Conservation (phyloP, 2,329 filamentous ascomycete species). For the Hortaea werneckii region DNA sequence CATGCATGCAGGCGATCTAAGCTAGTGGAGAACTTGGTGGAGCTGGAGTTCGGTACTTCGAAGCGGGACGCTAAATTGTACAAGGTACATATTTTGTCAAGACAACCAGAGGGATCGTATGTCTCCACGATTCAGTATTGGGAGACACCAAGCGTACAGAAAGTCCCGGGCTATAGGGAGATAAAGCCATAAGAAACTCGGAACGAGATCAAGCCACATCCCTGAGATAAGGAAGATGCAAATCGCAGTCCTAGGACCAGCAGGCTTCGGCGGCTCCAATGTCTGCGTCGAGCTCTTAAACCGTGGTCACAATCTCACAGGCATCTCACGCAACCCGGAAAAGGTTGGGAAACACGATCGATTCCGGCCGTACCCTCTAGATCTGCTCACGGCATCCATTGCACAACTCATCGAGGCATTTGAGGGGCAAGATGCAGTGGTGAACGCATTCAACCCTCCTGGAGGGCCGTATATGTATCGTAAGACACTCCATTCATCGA, state of each 20-base stretch:
- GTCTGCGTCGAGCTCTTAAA: constrained; percentile 25
- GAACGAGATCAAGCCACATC: not conserved
- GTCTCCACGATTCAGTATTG: no score
- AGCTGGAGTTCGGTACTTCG: no score
- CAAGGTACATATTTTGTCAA: no score
- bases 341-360: constrained; percentile 23
- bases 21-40: no score
- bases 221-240: constrained; percentile 2
- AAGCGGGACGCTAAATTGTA: no score
- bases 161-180: no score
- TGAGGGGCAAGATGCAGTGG: constrained; percentile 21
- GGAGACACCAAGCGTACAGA: no score
- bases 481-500: constrained; percentile 7
- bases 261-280: constrained; percentile 27
- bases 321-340: constrained; percentile 24
- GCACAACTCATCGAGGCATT: constrained; percentile 20
- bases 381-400: constrained; percentile 19
- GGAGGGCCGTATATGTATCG: constrained; percentile 23
- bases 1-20: no score
- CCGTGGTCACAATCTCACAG: constrained; percentile 25
- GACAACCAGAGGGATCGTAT: no score
- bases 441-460: constrained; percentile 27
- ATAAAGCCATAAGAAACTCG: not conserved
- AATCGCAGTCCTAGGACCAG: constrained; percentile 25
- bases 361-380: constrained; percentile 20